Conservation (phyloP, 768 basidiomycete genomes). For the Galerina sulciceps region DNA sequence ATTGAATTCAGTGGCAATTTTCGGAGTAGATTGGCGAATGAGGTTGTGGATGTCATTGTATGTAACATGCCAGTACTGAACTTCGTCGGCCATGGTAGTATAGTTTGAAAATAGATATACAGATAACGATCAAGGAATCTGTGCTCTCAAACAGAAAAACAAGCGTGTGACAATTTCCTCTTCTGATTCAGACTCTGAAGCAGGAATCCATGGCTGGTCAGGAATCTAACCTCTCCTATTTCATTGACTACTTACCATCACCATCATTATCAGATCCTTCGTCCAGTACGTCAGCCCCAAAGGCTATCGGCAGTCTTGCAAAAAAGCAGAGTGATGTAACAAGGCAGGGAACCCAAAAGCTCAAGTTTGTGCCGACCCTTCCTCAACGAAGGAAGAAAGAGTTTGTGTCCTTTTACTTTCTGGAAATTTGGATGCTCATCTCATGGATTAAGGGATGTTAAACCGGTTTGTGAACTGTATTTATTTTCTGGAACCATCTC, state of each 20-base stretch:
- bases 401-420: conserved; percentile 36
- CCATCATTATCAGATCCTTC: conserved; percentile 30
- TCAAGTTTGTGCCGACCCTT: conserved; percentile 81
- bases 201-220: conserved; percentile 26
- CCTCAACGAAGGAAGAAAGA: conserved; percentile 81
- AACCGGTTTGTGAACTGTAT: conserved; percentile 49
- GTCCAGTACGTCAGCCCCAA: conserved; percentile 45
- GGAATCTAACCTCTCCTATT: conserved; percentile 12
- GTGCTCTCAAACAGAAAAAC: background rate
- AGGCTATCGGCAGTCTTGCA: conserved; percentile 77
- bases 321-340: conserved; percentile 76
- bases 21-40: conserved; percentile 66
- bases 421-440: conserved; percentile 9
- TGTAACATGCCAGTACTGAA: conserved; percentile 71
- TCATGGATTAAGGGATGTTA: conserved; percentile 54
- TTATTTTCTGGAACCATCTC: background rate
- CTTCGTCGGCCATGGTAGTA: conserved; percentile 41
- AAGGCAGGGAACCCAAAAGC: conserved; percentile 72
- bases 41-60: conserved; percentile 95
- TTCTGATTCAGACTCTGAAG: conserved; percentile 9
- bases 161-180: conserved; percentile 16
- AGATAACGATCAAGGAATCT: conserved; percentile 13
- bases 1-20: conserved; percentile 79
- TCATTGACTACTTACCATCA: conserved; percentile 9
- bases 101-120: conserved; percentile 6